These are phyloP conservation scores for Galium porrigens DNA, from an alignment of 305 asterid genomes.

Conservation along the genomic window DNA sequence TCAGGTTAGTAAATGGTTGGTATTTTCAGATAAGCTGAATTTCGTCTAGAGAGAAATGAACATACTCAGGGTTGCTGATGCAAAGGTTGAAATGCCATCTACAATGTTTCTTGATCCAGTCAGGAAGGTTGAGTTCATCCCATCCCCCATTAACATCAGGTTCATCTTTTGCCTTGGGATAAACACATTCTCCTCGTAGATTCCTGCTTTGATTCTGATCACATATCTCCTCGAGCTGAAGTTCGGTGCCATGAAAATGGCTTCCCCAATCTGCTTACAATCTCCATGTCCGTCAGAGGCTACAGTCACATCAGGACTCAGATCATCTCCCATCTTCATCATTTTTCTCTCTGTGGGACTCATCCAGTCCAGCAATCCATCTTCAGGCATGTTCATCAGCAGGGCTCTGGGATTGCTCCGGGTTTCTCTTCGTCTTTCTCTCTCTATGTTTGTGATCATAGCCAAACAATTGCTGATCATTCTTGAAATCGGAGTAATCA, in stretches of 20 bases:
- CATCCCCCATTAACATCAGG: slow-evolving; percentile 49
- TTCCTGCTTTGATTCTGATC: slow-evolving; percentile 38
- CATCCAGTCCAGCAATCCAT: slow-evolving; percentile 15
- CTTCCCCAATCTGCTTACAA: slow-evolving; percentile 25
- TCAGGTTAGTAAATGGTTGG: slow-evolving; percentile 1
- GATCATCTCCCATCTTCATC: slow-evolving; percentile 9
- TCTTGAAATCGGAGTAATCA: slow-evolving; percentile 43
- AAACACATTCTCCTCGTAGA: slow-evolving; percentile 38
- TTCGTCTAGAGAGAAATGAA: neutral
- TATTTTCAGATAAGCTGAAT: neutral
- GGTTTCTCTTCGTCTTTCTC: slow-evolving; percentile 11
- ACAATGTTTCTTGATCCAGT: slow-evolving; percentile 38
- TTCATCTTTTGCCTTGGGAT: slow-evolving; percentile 47
- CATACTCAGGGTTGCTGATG: slow-evolving; percentile 51
- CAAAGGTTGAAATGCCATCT: slow-evolving; percentile 55
- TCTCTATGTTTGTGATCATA: slow-evolving; percentile 35
- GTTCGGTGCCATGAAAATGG: slow-evolving; percentile 39
- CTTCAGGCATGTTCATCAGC: slow-evolving; percentile 13
- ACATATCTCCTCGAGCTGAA: slow-evolving; percentile 23
- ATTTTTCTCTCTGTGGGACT: slow-evolving; percentile 11
- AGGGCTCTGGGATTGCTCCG: slow-evolving; percentile 23
- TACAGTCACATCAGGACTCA: slow-evolving; percentile 31
- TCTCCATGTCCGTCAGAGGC: slow-evolving; percentile 33
- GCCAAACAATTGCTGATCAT: slow-evolving; percentile 59
- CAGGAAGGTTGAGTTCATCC: slow-evolving; percentile 48